A percentile compares a stretch with the other conserved stretches of the same genome.
Evolutionary conservation across 257 asterid genomes (phyloP).

Genomic region (Solanum tarijense): DNA sequence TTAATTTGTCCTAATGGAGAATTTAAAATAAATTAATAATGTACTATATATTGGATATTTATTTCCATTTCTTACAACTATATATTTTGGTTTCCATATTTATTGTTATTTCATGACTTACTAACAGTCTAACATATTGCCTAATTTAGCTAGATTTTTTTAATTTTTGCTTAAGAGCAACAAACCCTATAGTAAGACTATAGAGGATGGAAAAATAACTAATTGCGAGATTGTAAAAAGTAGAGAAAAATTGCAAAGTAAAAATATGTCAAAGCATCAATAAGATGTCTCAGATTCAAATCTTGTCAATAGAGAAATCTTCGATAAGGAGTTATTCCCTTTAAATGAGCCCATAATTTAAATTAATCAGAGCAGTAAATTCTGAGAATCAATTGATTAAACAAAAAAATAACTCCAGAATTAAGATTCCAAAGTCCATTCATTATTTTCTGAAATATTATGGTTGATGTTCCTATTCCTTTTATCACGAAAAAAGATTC

Average conservation of each 20-base stretch:
- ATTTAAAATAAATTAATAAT: not conserved
- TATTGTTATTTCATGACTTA: not conserved
- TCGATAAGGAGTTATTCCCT: not conserved
- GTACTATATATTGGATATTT: not conserved
- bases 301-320: not conserved
- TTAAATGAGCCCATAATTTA: not conserved
- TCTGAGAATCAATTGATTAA: not conserved
- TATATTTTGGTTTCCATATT: not conserved
- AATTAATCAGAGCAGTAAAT: not conserved
- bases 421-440: conserved; percentile 18
- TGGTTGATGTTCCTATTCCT: conserved; percentile 3
- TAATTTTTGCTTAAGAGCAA: not conserved
- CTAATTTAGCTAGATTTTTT: not conserved
- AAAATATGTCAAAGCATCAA: not conserved
- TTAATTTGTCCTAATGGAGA: not conserved
- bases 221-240: too few species aligned
- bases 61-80: not conserved
- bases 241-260: not conserved
- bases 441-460: conserved; percentile 6
- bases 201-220: too few species aligned
- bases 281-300: not conserved
- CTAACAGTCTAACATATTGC: not conserved
- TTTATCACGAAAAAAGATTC: conserved; percentile 1
- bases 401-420: not conserved
- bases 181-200: too few species aligned